Conservation (phyloP, 2,329 filamentous ascomycete genomes). For the Ophiostoma sp. region DNA sequence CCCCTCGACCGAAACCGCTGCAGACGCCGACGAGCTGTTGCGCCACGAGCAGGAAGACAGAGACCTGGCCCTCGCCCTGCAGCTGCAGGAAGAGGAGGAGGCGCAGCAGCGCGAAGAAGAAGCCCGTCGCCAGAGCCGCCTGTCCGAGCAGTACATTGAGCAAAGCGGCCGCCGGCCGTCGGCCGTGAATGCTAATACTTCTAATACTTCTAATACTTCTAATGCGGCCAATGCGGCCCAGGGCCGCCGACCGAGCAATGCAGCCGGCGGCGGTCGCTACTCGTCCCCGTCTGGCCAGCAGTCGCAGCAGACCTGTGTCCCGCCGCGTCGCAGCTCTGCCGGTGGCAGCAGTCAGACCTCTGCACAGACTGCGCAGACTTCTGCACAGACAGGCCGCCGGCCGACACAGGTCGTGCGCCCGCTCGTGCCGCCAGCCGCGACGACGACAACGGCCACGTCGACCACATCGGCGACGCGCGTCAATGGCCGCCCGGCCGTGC, state of each 20-base stretch:
- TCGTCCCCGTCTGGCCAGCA: neutral
- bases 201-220: no score
- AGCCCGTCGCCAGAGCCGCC: slow-evolving; percentile 55
- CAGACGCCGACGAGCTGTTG: slow-evolving; percentile 14
- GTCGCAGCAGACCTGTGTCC: slow-evolving; percentile 6
- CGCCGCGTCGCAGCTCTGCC: slow-evolving; percentile 39
- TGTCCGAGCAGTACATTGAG: slow-evolving; percentile 67
- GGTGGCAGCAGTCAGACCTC: slow-evolving; percentile 9
- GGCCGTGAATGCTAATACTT: neutral
- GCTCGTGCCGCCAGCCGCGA: slow-evolving; percentile 40
- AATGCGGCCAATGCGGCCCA: slow-evolving; percentile 24
- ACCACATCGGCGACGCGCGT: neutral
- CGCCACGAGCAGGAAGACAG: slow-evolving; percentile 70
- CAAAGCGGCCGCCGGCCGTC: slow-evolving; percentile 47
- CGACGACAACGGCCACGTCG: neutral
- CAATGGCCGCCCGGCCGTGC: slow-evolving; percentile 31
- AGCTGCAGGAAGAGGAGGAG: slow-evolving; percentile 92
- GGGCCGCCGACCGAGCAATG: slow-evolving; percentile 31
- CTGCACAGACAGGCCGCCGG: neutral
- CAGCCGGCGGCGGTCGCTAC: slow-evolving; percentile 21
- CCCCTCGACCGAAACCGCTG: neutral
- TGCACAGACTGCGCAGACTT: neutral
- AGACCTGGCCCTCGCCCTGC: slow-evolving; percentile 79
- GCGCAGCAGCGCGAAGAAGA: slow-evolving; percentile 61
- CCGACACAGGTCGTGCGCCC: slow-evolving; percentile 39